Conservation (phyloP, 2,329 filamentous ascomycete genomes). For the Beauveria pseudobassiana region DNA sequence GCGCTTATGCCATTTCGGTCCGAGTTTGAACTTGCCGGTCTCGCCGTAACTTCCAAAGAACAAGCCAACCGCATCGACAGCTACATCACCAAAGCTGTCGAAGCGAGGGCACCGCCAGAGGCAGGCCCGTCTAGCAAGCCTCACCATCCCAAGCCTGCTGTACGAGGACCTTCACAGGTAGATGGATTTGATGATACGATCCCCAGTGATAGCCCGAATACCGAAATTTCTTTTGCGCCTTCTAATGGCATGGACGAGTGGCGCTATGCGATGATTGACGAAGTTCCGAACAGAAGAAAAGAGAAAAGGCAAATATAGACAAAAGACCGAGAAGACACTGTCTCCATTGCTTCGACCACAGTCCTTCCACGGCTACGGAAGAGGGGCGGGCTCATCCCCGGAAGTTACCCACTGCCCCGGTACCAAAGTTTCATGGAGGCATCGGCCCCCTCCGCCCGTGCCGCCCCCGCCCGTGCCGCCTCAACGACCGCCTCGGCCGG, state of each 20-base stretch:
- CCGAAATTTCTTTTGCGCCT: slow-evolving; percentile 25
- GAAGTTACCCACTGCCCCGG: slow-evolving; percentile 7
- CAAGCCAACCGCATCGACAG: slow-evolving; percentile 29
- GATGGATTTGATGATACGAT: slow-evolving; percentile 21
- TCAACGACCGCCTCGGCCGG: slow-evolving; percentile 10
- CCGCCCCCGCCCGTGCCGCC: slow-evolving; percentile 9
- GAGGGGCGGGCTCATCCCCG: slow-evolving; percentile 19
- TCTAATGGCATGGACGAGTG: slow-evolving; percentile 25
- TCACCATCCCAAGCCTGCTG: neutral
- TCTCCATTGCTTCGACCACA: slow-evolving; percentile 22
- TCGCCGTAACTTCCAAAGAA: slow-evolving; percentile 46
- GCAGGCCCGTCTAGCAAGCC: neutral
- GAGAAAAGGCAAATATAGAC: slow-evolving; percentile 7
- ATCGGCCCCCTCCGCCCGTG: slow-evolving; percentile 6
- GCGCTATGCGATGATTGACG: slow-evolving; percentile 27
- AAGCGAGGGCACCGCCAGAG: slow-evolving; percentile 9
- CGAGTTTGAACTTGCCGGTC: slow-evolving; percentile 45
- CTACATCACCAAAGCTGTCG: slow-evolving; percentile 15
- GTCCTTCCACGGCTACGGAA: slow-evolving; percentile 19
- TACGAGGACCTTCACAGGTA: slow-evolving; percentile 18
- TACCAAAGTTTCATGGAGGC: slow-evolving; percentile 1
- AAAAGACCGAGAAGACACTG: slow-evolving; percentile 16
- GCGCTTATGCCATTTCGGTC: slow-evolving; percentile 45
- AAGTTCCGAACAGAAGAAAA: slow-evolving; percentile 16
- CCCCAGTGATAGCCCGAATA: slow-evolving; percentile 20